Percentiles rank a stretch among this genome's conserved stretches.
Conservation (phyloP, 805 yeast species). For the Wickerhamomyces bovis region DNA sequence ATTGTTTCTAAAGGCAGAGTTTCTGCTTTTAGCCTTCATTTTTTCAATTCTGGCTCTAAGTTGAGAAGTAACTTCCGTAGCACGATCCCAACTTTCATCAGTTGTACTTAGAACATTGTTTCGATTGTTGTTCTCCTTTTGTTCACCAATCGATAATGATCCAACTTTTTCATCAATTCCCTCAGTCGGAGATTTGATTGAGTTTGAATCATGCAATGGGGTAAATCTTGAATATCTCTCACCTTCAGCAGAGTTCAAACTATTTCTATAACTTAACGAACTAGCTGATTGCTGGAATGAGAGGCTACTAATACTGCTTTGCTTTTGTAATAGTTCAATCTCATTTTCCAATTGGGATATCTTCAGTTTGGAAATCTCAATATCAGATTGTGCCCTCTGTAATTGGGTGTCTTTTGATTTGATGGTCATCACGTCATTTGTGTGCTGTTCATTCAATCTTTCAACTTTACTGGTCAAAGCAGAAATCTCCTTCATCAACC, state of each 20-base stretch:
- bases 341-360: slow-evolving; percentile 49
- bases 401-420: slow-evolving; percentile 70
- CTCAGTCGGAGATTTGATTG: slow-evolving; percentile 11
- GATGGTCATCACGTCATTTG: slow-evolving; percentile 41
- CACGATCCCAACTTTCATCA: slow-evolving; percentile 78
- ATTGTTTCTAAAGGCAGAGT: slow-evolving; percentile 7
- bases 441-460: slow-evolving; percentile 42
- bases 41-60: slow-evolving; percentile 82
- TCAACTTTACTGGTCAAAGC: slow-evolving; percentile 27
- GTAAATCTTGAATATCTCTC: neutral
- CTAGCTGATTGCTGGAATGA: slow-evolving; percentile 3
- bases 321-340: slow-evolving; percentile 30
- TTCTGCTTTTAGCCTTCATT: slow-evolving; percentile 63
- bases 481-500: slow-evolving; percentile 24
- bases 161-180: slow-evolving; percentile 22
- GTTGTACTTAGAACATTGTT: slow-evolving; percentile 31
- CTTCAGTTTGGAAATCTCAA: slow-evolving; percentile 50
- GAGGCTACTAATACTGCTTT: slow-evolving; percentile 8
- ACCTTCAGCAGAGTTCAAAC: neutral
- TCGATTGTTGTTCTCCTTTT: slow-evolving; percentile 19
- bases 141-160: slow-evolving; percentile 23
- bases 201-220: slow-evolving; percentile 7
- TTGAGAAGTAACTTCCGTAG: slow-evolving; percentile 84
- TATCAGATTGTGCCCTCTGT: slow-evolving; percentile 51
- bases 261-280: neutral